These are phyloP conservation scores for Fusarium subtropicale DNA, from an alignment of 2,329 filamentous ascomycete genomes.

Conservation along the genomic window DNA sequence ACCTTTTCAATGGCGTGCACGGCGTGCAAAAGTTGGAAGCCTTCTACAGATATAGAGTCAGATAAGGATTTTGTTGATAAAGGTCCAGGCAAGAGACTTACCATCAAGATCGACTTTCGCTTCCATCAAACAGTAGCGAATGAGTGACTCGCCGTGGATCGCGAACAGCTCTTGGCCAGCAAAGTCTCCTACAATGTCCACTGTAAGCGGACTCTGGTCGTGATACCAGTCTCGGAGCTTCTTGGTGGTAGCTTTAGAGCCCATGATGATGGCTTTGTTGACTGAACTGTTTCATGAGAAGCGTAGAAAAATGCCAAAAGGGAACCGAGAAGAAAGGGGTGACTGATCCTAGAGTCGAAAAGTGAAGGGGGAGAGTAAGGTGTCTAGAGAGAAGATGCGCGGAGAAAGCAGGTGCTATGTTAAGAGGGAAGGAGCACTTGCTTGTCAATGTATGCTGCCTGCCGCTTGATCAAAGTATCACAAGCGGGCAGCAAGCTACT, in stretches of 20 bases:
- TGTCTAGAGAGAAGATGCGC: neutral
- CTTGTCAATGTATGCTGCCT: conserved; percentile 1
- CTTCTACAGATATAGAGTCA: conserved; percentile 54
- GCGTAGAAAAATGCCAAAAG: neutral
- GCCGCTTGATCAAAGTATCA: neutral
- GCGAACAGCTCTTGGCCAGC: conserved; percentile 78
- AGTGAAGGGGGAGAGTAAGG: neutral
- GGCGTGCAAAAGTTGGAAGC: conserved; percentile 78
- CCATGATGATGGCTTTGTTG: neutral
- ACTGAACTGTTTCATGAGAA: neutral
- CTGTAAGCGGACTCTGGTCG: conserved; percentile 35
- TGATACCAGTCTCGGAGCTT: conserved; percentile 24
- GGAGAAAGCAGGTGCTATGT: neutral
- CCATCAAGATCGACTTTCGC: conserved; percentile 72
- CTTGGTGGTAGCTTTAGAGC: neutral
- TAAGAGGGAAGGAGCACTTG: neutral
- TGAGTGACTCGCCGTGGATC: conserved; percentile 78
- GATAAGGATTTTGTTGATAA: neutral
- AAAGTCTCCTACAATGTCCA: conserved; percentile 81
- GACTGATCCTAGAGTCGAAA: neutral
- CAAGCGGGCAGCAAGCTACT: neutral
- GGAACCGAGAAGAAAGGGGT: neutral
- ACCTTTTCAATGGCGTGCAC: conserved; percentile 76
- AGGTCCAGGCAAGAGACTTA: conserved; percentile 43
- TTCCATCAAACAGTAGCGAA: conserved; percentile 72